Base-by-base conservation (phyloP, 176 grass and related monocot genomes). In the Eremochloa ophiuroides region DNA sequence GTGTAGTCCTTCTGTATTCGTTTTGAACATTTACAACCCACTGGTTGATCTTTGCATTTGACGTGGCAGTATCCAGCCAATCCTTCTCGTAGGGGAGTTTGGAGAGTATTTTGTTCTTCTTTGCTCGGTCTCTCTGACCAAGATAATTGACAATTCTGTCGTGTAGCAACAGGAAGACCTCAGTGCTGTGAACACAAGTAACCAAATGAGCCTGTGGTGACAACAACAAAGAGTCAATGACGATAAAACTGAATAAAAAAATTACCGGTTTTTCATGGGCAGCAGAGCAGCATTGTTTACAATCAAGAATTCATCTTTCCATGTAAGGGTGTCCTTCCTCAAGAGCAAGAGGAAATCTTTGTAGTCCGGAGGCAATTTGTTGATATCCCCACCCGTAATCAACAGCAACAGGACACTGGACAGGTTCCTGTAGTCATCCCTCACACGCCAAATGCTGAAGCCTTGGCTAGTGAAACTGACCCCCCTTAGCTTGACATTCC, bases 201-300 rank as follows among this genome's bases (percentile, higher is more conserved):
- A 50, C 7, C 16, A 50, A 73, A 50, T 73, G 25, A 73, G 70
- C 41, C 3, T 20, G 1, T 30, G 69, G 27, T 58, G n/a, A 25
- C 53, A 58, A 55, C 42, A 42, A 31, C 8, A 30, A 30, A 73
- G 9, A 58, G 22, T 58, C 42, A 50, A 29, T 11, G 42, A 72
- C 1, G 3, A 72, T 31, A 11, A 20, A 73, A 73, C 43, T 2
- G 70, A 73, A 10, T 50, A 8, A 47, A 31, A 18, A 12, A 50
- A 8, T 29, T 73, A 73, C 70, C 27, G 70, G 70, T 73, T 73
- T 31, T 47, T 48, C 43, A 73, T 48, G 70, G 70, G 70, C 28
- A 73, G 43, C 44, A 73, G 44, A 3, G 70, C 44, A 7, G 70
- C 42, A 51, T 51, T 20, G 44, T 73, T 73, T 14, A 30, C 69